phyloP scores from a whole-genome alignment of 768 basidiomycete genomes.

The Russula lepida region DNA sequence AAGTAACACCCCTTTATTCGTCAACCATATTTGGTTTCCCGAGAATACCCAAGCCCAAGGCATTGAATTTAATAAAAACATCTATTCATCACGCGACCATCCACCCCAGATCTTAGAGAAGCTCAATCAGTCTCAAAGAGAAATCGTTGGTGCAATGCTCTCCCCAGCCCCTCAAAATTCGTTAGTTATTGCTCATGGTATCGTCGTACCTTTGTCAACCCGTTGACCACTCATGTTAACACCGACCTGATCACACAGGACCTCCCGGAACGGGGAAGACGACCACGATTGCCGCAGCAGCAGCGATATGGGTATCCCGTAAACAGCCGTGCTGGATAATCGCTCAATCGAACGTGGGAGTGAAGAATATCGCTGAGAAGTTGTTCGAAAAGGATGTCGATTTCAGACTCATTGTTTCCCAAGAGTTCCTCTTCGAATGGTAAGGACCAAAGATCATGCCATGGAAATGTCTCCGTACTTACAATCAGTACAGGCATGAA shows the following conservation, averaged over 20 bases:
- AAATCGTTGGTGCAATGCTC: conserved; percentile 7
- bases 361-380: conserved; percentile 79
- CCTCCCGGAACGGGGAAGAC: conserved; percentile 19
- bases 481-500: conserved; percentile 39
- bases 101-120: neutral
- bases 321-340: conserved; percentile 50
- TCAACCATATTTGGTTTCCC: conserved; percentile 10
- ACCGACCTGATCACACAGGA: neutral
- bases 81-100: neutral
- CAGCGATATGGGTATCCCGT: conserved; percentile 1
- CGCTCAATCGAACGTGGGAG: conserved; percentile 77
- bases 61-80: neutral
- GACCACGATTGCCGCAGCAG: conserved; percentile 14
- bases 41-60: neutral
- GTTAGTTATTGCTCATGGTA: conserved; percentile 15
- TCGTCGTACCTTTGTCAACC: neutral
- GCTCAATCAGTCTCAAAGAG: conserved; percentile 5
- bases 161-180: neutral
- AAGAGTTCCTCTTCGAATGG: conserved; percentile 27
- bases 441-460: conserved; percentile 4
- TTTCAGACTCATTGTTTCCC: conserved; percentile 44
- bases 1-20: neutral
- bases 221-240: neutral
- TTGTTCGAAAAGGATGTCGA: conserved; percentile 43
- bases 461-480: too few relatives aligned